Conservation (phyloP, 1,284 basidiomycete species). For the Ustilago crameri region DNA sequence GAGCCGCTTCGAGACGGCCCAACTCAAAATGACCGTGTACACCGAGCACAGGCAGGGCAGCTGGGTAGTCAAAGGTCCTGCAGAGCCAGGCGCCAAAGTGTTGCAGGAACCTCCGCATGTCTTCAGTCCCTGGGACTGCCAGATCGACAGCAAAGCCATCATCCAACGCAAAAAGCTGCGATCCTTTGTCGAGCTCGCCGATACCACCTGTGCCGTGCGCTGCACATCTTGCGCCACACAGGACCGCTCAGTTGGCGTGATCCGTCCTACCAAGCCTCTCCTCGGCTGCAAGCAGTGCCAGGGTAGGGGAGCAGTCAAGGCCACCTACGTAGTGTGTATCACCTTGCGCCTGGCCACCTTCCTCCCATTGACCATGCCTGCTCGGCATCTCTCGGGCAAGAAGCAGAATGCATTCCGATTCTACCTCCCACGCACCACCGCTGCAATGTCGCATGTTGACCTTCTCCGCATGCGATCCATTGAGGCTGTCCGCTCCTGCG, state of each 20-base stretch:
- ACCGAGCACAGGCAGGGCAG: conserved; percentile 42
- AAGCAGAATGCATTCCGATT: conserved; percentile 73
- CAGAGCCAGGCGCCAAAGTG: conserved; percentile 7
- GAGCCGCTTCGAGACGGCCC: conserved; percentile 38
- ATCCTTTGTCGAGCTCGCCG: conserved; percentile 46
- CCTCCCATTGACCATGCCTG: conserved; percentile 36
- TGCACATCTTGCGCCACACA: conserved; percentile 16
- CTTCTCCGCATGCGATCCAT: conserved; percentile 74
- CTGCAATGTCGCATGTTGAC: conserved; percentile 80
- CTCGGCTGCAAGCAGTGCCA: conserved; percentile 22
- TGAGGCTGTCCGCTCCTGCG: conserved; percentile 70
- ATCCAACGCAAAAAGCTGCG: conserved; percentile 48
- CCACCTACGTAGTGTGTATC: conserved; percentile 46
- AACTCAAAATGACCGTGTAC: conserved; percentile 43
- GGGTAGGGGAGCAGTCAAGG: conserved; percentile 21
- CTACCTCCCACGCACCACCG: conserved; percentile 73
- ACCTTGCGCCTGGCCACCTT: conserved; percentile 41
- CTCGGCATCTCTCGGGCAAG: conserved; percentile 24
- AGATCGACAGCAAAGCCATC: conserved; percentile 43
- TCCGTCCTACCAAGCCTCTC: conserved; percentile 2
- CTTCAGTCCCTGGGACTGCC: conserved; percentile 44
- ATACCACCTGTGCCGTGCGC: conserved; percentile 29
- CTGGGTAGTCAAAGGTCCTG: conserved; percentile 42
- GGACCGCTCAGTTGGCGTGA: neutral
- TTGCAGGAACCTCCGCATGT: conserved; percentile 34